phyloP scores from a whole-genome alignment of 192 early-diverging fungal species.

The Haplosporangium gracile region DNA sequence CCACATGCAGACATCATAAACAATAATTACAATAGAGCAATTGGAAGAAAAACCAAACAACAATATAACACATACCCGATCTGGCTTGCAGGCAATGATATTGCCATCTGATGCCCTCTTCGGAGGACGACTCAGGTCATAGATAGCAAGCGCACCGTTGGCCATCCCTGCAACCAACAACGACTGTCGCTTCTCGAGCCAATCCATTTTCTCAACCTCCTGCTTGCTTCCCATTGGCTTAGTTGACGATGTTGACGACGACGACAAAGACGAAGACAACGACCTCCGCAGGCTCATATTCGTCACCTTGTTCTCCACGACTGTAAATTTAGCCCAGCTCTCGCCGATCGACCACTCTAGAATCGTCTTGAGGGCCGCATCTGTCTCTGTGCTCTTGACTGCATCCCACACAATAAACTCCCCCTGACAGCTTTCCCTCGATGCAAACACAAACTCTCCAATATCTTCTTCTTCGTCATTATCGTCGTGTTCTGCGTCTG shows the following conservation, averaged over 20 bases:
- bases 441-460: conserved; percentile 49
- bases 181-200: conserved; percentile 17
- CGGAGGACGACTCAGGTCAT: conserved; percentile 21
- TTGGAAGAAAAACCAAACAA: not conserved
- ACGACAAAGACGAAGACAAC: too few relatives aligned
- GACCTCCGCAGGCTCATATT: not conserved
- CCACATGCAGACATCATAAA: not conserved
- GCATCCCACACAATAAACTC: conserved; percentile 65
- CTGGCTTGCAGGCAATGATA: conserved; percentile 36
- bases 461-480: conserved; percentile 5
- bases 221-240: not conserved
- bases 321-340: conserved; percentile 46
- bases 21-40: not conserved
- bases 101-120: conserved; percentile 31
- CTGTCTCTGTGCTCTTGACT: conserved; percentile 49
- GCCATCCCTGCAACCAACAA: conserved; percentile 36
- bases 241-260: not conserved
- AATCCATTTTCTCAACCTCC: conserved; percentile 1
- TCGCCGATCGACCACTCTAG: conserved; percentile 58
- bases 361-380: conserved; percentile 52
- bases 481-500: not conserved
- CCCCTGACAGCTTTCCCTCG: conserved; percentile 58
- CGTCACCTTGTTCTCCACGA: conserved; percentile 34
- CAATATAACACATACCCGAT: conserved; percentile 16
- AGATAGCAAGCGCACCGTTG: conserved; percentile 38